Evolutionary conservation across 2,329 filamentous ascomycete genomes (phyloP).

Genomic region (Neurospora sp.): DNA sequence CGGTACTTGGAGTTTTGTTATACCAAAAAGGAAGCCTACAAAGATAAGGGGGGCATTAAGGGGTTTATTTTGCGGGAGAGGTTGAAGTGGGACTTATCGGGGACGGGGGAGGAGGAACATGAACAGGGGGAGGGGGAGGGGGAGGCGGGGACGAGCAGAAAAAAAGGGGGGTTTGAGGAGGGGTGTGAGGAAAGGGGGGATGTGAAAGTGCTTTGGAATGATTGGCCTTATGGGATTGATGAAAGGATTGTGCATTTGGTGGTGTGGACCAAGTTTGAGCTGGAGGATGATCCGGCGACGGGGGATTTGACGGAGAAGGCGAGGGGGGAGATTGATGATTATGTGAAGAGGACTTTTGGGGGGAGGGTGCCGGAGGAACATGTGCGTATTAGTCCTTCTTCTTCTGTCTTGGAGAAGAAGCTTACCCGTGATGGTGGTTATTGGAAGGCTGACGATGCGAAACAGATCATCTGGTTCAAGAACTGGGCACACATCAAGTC

Average conservation of each 20-base stretch:
- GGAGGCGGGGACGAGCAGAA: conserved; percentile 19
- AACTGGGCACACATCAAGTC: conserved; percentile 85
- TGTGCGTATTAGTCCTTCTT: conserved; percentile 30
- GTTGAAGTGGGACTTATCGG: conserved; percentile 48
- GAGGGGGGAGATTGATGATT: conserved; percentile 57
- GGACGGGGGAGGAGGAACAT: too few relatives aligned
- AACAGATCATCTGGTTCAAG: conserved; percentile 63
- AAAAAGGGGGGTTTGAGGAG: conserved; percentile 24
- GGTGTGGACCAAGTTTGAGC: conserved; percentile 83
- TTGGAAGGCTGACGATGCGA: conserved; percentile 4
- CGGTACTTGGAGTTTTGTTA: conserved; percentile 64
- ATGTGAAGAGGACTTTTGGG: conserved; percentile 59
- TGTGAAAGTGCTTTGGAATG: conserved; percentile 71
- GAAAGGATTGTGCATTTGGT: conserved; percentile 71
- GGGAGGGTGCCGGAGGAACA: conserved; percentile 38
- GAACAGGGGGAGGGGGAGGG: accelerated
- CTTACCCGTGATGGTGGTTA: not conserved
- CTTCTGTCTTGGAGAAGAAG: not conserved
- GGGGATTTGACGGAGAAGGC: conserved; percentile 59
- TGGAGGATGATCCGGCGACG: conserved; percentile 57
- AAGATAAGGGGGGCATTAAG: conserved; percentile 74
- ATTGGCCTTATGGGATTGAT: conserved; percentile 91
- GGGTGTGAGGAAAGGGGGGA: conserved; percentile 31
- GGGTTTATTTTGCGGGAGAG: conserved; percentile 63
- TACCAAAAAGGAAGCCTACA: conserved; percentile 48